Base-by-base conservation (phyloP, 2,329 filamentous ascomycete species). In the Ophiostoma pallidulum region DNA sequence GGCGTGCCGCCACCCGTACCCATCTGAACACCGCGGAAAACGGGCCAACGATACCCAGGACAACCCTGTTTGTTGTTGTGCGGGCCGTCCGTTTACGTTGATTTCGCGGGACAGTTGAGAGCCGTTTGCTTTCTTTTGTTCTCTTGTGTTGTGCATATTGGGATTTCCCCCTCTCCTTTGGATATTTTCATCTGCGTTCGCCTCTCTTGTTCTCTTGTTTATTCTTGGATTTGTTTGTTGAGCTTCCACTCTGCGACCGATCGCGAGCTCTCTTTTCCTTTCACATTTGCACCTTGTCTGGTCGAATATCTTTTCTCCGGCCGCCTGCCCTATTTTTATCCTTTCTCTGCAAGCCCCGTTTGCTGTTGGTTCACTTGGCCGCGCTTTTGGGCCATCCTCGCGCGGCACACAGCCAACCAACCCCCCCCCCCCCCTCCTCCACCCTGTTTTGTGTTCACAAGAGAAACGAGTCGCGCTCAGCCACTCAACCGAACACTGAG, bases 401-500 rank as follows among this genome's bases (percentile, higher is more conserved):
- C 41, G 41, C 43, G 37, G 29, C 44, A 16, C 32, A 18, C 20
- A 31, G 32, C 29, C 28, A 13, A n/a, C n/a, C n/a, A n/a, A n/a
- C n/a, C n/a, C n/a, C n/a, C n/a, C n/a, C n/a, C n/a, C 24, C 51
- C 19, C 41, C 24, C 19, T 37, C n/a, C 42, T 3, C 33, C 28
- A 35, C n/a, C n/a, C 37, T 37, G 32, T 43, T 44, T 41, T 36
- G 35, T 48, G 32, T 39, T 41, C 29, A 22, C 41, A 43, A 37
- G 32, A 37, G 29, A 45, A 51, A 41, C 37, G 19, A 49, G 32
- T 33, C 22, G 49, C 36, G 41, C 53, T 47, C 49, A 49, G 49
- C 53, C 53, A 54, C 50, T 51, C 52, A 13, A 18, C 43, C 39
- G 20, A 29, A 29, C 47, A 38, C 22, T 45, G 20, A 45, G 41